Conservation (phyloP, 306 rosid species). For the Trichosanthes truncata region DNA sequence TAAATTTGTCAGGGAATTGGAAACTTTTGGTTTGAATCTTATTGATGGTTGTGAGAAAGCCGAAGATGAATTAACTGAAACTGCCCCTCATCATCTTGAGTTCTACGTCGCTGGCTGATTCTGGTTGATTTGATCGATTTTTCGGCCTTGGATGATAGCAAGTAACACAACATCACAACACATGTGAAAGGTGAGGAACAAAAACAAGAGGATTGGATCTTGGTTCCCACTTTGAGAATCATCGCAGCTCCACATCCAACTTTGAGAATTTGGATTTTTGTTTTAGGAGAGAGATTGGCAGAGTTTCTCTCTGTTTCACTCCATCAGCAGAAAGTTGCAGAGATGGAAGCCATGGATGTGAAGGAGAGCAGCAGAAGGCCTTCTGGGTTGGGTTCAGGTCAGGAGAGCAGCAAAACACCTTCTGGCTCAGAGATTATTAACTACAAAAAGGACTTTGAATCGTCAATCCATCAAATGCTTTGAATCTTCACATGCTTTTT, state of each 20-base stretch:
- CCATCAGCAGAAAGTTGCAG: conserved; percentile 3
- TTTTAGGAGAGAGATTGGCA: conserved; percentile 23
- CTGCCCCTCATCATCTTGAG: conserved; percentile 53
- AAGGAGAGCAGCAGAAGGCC: conserved; percentile 14
- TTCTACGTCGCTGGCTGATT: conserved; percentile 65
- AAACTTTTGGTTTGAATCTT: too few species aligned
- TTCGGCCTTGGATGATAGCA: not conserved
- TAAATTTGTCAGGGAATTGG: too few species aligned
- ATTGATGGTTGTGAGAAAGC: conserved; percentile 10
- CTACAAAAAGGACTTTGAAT: too few species aligned
- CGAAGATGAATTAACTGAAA: conserved; percentile 20
- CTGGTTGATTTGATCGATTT: conserved; percentile 60
- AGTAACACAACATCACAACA: not conserved
- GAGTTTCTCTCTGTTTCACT: not conserved
- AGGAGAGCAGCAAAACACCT: too few species aligned
- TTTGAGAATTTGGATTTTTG: conserved; percentile 46
- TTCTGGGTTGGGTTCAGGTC: conserved; percentile 12
- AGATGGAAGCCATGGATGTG: conserved; percentile 18
- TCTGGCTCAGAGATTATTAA: too few species aligned
- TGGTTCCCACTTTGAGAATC: too few species aligned
- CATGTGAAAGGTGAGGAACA: conserved; percentile 25
- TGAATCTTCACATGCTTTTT: too few species aligned
- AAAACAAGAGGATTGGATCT: conserved; percentile 57
- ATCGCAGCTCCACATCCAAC: too few species aligned
- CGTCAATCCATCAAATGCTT: too few species aligned